Conservation (phyloP, 257 asterid genomes). For the Solanum bulbocastanum region DNA sequence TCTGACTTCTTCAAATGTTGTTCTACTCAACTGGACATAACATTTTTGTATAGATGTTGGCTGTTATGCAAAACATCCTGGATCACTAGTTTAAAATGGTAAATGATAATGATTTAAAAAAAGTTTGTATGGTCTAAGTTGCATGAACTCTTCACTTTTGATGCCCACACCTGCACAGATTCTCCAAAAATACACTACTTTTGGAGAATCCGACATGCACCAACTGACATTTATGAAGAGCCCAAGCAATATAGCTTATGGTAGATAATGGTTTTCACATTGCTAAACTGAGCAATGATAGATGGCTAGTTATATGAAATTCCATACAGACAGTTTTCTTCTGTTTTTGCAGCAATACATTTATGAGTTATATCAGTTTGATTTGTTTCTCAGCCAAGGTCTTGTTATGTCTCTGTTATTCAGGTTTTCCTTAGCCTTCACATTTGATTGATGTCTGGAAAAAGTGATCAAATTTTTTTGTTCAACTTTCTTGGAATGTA, state of each 20-base stretch:
- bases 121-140: background rate
- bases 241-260: background rate
- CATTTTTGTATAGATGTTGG: background rate
- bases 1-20: background rate
- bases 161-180: background rate
- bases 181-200: background rate
- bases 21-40: background rate
- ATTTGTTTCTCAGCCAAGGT: background rate
- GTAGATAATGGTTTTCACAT: background rate
- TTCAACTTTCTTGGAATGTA: background rate
- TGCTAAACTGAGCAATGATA: background rate
- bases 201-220: background rate
- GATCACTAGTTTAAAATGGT: background rate
- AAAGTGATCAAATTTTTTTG: background rate
- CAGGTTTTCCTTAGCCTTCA: background rate
- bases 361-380: background rate
- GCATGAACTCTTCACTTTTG: background rate
- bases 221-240: background rate
- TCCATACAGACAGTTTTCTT: background rate
- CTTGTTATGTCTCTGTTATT: background rate
- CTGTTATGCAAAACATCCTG: background rate
- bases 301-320: background rate
- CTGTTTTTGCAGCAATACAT: background rate
- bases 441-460: background rate
- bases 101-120: background rate